Conservation (phyloP, 805 yeast genomes). For the Kodamaea restingae region DNA sequence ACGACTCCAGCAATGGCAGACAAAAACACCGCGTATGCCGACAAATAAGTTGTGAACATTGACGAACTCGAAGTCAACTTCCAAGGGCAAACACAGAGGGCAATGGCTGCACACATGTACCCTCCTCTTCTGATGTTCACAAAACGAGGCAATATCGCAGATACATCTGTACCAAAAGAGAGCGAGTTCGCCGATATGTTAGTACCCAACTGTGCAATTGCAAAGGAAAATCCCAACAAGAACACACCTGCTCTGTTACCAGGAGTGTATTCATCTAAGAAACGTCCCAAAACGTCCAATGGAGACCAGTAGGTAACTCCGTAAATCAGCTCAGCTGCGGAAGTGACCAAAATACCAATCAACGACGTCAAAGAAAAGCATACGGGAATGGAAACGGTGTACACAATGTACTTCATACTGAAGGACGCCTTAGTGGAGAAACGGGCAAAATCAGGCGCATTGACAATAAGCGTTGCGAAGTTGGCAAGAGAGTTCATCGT, state of each 20-base stretch:
- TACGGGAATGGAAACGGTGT: constrained; percentile 64
- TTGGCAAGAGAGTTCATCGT: constrained; percentile 80
- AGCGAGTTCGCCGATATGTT: constrained; percentile 70
- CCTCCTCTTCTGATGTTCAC: constrained; percentile 78
- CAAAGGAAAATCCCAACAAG: constrained; percentile 64
- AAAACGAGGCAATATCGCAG: constrained; percentile 60
- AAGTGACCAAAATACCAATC: constrained; percentile 79
- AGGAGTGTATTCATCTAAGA: constrained; percentile 45
- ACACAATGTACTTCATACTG: constrained; percentile 37
- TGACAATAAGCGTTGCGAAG: constrained; percentile 83
- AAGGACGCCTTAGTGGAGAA: constrained; percentile 53
- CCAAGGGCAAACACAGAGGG: constrained; percentile 80
- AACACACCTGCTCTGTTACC: constrained; percentile 81
- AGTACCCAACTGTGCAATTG: constrained; percentile 74
- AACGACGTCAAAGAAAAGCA: constrained; percentile 78
- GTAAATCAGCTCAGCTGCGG: constrained; percentile 66
- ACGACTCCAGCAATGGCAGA: constrained; percentile 81
- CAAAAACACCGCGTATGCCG: constrained; percentile 79
- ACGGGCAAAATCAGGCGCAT: constrained; percentile 87
- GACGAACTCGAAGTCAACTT: constrained; percentile 64
- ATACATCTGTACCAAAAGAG: constrained; percentile 70
- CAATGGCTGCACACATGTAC: constrained; percentile 67
- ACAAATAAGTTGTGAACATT: constrained; percentile 72
- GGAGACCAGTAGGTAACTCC: constrained; percentile 82
- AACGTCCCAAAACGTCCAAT: constrained; percentile 64